phyloP scores from a whole-genome alignment of 225 moss, liverwort and hornwort species.

The Thuidium tamariscinum region DNA sequence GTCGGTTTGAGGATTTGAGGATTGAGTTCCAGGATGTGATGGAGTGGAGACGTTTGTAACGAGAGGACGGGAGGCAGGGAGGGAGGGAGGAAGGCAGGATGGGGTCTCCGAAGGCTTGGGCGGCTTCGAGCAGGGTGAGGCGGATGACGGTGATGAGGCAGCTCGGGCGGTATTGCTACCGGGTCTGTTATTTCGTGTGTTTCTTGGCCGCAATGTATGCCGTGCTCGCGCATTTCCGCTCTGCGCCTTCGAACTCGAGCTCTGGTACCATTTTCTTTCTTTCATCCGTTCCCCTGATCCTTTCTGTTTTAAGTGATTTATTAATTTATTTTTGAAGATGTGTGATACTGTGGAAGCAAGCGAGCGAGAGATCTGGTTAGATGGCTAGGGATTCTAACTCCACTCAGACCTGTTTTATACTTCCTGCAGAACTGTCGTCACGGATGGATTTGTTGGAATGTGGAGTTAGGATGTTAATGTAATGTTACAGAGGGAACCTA shows the following conservation, averaged over 20 bases:
- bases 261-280: neutral
- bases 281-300: neutral
- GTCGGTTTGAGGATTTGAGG: neutral
- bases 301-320: neutral
- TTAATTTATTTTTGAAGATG: neutral
- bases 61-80: neutral
- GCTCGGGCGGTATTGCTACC: conserved; percentile 47
- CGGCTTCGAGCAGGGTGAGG: conserved; percentile 37
- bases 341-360: neutral
- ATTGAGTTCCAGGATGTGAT: neutral
- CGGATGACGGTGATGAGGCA: conserved; percentile 31
- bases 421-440: no score
- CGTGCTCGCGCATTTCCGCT: conserved; percentile 48
- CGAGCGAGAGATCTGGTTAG: neutral
- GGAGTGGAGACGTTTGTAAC: conserved; percentile 2
- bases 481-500: neutral
- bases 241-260: conserved; percentile 11
- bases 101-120: conserved; percentile 65
- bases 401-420: neutral
- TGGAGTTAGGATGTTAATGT: neutral
- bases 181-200: conserved; percentile 13
- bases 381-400: neutral
- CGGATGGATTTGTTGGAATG: neutral
- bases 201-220: conserved; percentile 44
- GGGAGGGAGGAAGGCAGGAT: neutral